Conservation (phyloP, 441 rosid genomes). For the Biscutella laevigata region DNA sequence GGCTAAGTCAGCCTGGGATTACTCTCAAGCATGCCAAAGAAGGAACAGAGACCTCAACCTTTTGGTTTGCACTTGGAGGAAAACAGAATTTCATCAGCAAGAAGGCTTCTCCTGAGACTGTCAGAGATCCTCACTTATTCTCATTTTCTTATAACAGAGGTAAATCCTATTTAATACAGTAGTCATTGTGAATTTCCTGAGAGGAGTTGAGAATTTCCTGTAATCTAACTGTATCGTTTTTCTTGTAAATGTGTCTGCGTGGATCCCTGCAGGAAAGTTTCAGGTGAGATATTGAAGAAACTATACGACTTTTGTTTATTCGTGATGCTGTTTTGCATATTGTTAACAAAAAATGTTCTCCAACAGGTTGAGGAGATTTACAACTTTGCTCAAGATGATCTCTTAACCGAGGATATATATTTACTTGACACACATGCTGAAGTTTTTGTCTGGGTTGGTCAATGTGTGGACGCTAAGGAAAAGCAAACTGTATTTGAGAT, state of each 20-base stretch:
- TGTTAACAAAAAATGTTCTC: conserved; percentile 16
- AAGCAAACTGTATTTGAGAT: conserved; percentile 84
- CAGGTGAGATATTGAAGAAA: conserved; percentile 53
- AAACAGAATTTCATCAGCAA: conserved; percentile 84
- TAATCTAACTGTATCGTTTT: conserved; percentile 41
- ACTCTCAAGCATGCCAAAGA: conserved; percentile 87
- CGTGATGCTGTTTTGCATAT: conserved; percentile 7
- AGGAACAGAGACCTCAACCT: conserved; percentile 96
- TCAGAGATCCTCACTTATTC: conserved; percentile 86
- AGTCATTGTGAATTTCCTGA: conserved; percentile 3
- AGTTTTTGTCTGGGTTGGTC: conserved; percentile 98
- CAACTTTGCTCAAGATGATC: conserved; percentile 91
- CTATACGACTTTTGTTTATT: conserved; percentile 12
- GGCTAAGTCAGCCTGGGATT: conserved; percentile 66
- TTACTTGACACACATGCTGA: conserved; percentile 93
- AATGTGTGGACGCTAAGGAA: conserved; percentile 70
- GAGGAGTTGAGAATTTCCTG: conserved; percentile 5
- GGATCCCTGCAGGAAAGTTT: conserved; percentile 69
- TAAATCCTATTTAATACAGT: conserved; percentile 23
- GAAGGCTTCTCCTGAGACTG: conserved; percentile 49
- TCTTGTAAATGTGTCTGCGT: conserved; percentile 27
- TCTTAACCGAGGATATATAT: conserved; percentile 85
- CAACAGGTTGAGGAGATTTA: conserved; percentile 80
- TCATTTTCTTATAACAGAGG: conserved; percentile 65
- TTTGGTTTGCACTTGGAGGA: conserved; percentile 97